Percentiles rank a stretch among this genome's conserved stretches.
Conservation (phyloP, 768 basidiomycete species). For the Fibroporia radiculosa region DNA sequence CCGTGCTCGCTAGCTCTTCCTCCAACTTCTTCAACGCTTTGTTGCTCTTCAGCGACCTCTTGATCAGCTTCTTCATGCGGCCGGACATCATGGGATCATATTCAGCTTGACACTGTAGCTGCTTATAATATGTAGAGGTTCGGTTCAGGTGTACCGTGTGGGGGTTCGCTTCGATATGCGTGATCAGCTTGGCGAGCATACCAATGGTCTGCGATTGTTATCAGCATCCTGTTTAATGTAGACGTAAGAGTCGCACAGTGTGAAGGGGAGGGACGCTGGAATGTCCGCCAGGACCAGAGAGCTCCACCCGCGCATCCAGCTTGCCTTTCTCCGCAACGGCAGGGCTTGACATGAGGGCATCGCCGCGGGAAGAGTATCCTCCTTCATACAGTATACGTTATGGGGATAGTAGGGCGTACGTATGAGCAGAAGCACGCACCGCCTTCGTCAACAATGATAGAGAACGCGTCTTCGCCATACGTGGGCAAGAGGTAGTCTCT, state of each 20-base stretch:
- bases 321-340: slow-evolving; percentile 73
- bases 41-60: slow-evolving; percentile 40
- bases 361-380: slow-evolving; percentile 34
- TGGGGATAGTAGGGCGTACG: slow-evolving; percentile 44
- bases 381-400: too few species aligned
- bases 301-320: slow-evolving; percentile 51
- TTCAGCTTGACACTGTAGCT: slow-evolving; percentile 57
- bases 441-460: slow-evolving; percentile 85
- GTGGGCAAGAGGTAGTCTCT: slow-evolving; percentile 39
- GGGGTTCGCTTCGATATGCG: slow-evolving; percentile 62
- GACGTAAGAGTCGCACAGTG: slow-evolving; percentile 39
- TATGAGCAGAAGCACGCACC: slow-evolving; percentile 43
- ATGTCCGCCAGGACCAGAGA: slow-evolving; percentile 72
- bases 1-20: slow-evolving; percentile 30
- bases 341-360: slow-evolving; percentile 50
- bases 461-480: slow-evolving; percentile 67
- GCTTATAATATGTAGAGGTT: slow-evolving; percentile 48
- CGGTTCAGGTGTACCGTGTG: slow-evolving; percentile 43
- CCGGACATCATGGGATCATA: slow-evolving; percentile 49
- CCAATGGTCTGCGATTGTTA: slow-evolving; percentile 22
- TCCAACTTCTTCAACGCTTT: slow-evolving; percentile 36
- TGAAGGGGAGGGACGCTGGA: slow-evolving; percentile 82
- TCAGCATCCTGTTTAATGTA: slow-evolving; percentile 19
- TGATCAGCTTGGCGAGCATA: slow-evolving; percentile 64
- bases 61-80: slow-evolving; percentile 39